A percentile compares a stretch with the other conserved stretches of the same genome.
Conservation (phyloP, 345 rosid species). For the Moringa oleifera region DNA sequence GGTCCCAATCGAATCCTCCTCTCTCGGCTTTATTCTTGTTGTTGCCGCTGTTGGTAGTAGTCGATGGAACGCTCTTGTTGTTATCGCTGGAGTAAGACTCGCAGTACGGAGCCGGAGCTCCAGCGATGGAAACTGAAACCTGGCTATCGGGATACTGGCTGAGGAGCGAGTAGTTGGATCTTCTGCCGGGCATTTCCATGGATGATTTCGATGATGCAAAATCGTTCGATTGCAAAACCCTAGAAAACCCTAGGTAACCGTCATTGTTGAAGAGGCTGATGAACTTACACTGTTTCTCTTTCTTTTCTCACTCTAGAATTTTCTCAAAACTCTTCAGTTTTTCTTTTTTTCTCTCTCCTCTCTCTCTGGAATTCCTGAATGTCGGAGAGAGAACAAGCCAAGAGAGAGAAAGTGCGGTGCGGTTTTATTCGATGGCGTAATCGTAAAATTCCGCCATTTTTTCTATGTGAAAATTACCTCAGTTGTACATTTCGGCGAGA, state of each 20-base stretch:
- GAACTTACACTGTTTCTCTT: conserved; percentile 26
- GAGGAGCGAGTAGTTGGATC: conserved; percentile 83
- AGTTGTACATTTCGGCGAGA: background rate
- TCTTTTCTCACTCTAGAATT: conserved; percentile 26
- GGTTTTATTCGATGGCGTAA: conserved; percentile 20
- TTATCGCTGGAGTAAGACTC: conserved; percentile 68
- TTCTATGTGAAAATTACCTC: no score
- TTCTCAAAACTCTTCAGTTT: background rate
- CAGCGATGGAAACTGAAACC: conserved; percentile 39
- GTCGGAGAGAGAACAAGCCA: conserved; percentile 34
- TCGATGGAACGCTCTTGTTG: conserved; percentile 19
- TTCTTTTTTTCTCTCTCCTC: no score
- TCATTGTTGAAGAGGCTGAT: conserved; percentile 39
- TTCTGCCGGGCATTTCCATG: conserved; percentile 87
- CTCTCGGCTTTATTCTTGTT: conserved; percentile 35
- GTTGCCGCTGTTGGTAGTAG: conserved; percentile 20
- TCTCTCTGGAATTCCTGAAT: conserved; percentile 29
- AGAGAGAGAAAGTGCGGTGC: background rate
- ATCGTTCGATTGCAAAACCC: conserved; percentile 24
- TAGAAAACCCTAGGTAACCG: conserved; percentile 37
- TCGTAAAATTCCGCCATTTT: conserved; percentile 16
- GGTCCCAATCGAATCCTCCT: conserved; percentile 66
- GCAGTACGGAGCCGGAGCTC: conserved; percentile 42
- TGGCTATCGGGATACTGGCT: conserved; percentile 77
- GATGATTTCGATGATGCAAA: conserved; percentile 19